Conservation (phyloP, 2,329 filamentous ascomycete species). For the Juglanconis sp. region DNA sequence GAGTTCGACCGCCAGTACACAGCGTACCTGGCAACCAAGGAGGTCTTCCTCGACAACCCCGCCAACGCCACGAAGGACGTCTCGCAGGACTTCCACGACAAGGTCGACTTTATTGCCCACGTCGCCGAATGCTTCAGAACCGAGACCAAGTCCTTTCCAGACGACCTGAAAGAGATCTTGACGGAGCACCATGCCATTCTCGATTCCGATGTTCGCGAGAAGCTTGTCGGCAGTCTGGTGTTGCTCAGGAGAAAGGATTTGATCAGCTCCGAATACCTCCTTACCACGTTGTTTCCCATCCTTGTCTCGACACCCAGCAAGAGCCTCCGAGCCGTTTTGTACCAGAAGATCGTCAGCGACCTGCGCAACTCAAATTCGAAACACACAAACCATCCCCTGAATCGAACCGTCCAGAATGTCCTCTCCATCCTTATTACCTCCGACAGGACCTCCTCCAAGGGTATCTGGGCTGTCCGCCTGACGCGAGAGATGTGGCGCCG, state of each 20-base stretch:
- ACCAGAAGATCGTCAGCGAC: constrained; percentile 85
- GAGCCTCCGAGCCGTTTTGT: constrained; percentile 77
- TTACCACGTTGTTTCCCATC: constrained; percentile 92
- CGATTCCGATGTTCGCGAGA: constrained; percentile 83
- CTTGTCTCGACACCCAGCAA: constrained; percentile 91
- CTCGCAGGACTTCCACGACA: constrained; percentile 79
- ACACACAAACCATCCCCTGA: constrained; percentile 85
- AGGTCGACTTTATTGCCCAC: constrained; percentile 91
- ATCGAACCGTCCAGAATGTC: constrained; percentile 88
- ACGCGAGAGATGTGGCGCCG: constrained; percentile 95
- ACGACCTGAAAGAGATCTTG: constrained; percentile 78
- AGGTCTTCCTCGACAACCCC: constrained; percentile 86
- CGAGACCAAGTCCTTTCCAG: constrained; percentile 72
- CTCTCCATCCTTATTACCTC: constrained; percentile 88
- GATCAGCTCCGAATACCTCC: constrained; percentile 76
- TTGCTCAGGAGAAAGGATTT: constrained; percentile 87
- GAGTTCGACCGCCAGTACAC: constrained; percentile 86
- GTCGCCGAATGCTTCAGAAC: constrained; percentile 90
- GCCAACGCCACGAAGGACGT: constrained; percentile 73
- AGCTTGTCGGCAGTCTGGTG: constrained; percentile 87
- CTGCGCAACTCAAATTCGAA: constrained; percentile 85
- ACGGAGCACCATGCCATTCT: constrained; percentile 78
- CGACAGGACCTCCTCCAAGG: constrained; percentile 80
- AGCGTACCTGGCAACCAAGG: constrained; percentile 86
- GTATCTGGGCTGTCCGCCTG: constrained; percentile 93